Base-by-base conservation (phyloP, 179 eudicot genomes). In the Gypsophila paniculata region DNA sequence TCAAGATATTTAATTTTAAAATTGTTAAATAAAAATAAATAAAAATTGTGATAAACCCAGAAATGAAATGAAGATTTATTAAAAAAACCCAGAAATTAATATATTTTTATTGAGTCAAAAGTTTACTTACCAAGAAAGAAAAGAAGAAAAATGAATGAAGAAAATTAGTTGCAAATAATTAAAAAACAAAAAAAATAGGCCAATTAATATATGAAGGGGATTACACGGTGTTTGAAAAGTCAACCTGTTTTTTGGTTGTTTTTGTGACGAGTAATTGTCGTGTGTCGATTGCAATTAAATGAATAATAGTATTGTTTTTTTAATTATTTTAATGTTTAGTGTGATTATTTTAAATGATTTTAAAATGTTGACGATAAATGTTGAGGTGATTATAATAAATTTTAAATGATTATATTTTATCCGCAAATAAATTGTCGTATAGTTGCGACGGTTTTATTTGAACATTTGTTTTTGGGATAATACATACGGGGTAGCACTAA, bases 41-140 rank as follows among this genome's bases (percentile, higher is more conserved):
- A 6, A 42, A 42, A 59, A 65, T 23, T 15, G 11, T 6, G 15
- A 53, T 19, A 48, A 19, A 49, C 62, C 65, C 69, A 44, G 38
- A 55, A 44, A 64, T 34, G 42, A 18, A 15, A 58, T 9, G 2
- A 25, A 23, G 8, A 59, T 29, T 59, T 26, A 22, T 29, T 29
- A 29, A 26, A 23, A 23, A 7, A 2, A 25, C 29, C 12, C 15
- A 10, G 32, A 1, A 46, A 46, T 46, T 12, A 13, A 39, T 21
- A 22, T 21, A 25, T 29, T 21, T 22, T 25, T 59, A 22, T 59
- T 0, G 0, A 23, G 6, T 59, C 5, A 59, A 42, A 26, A 9
- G n/a, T 36, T 62, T 36, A 62, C 81, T 69, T 73, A 77, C 74
- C 77, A 54, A 38, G 38, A 25, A 71, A 46, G 39, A 32, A 6